Percentiles rank a stretch among this genome's conserved stretches.
Conservation (phyloP, 108 stramenopile genomes). For the Halocafeteria seosinensis region DNA sequence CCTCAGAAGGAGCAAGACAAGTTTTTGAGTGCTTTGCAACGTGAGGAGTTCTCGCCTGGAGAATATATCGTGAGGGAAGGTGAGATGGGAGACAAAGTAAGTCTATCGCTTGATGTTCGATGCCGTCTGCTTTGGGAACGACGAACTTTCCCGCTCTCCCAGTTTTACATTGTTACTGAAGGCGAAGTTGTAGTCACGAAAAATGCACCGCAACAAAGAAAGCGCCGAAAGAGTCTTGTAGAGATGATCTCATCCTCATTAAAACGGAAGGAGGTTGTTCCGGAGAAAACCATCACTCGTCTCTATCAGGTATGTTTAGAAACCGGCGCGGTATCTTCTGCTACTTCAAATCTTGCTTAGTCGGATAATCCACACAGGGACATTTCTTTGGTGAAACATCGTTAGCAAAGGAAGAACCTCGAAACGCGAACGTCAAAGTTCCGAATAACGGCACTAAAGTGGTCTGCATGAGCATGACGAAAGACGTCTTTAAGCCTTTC, state of each 20-base stretch:
- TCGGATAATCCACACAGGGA: too few relatives aligned
- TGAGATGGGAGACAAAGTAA: slow-evolving; percentile 13
- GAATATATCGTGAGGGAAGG: slow-evolving; percentile 12
- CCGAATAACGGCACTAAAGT: not conserved
- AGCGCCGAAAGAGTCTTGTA: not conserved
- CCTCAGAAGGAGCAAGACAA: too few relatives aligned
- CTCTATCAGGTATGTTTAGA: too few relatives aligned
- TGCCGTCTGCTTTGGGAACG: too few relatives aligned
- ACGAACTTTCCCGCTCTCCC: too few relatives aligned
- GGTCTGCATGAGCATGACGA: slow-evolving; percentile 11
- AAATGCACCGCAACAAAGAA: not conserved
- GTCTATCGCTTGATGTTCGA: too few relatives aligned
- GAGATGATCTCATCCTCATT: not conserved
- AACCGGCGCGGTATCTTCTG: too few relatives aligned
- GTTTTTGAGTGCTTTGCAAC: too few relatives aligned
- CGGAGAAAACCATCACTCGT: too few relatives aligned
- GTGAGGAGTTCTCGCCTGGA: too few relatives aligned
- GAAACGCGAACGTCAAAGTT: slow-evolving; percentile 23
- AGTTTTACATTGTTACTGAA: slow-evolving; percentile 32
- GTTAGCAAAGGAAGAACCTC: slow-evolving; percentile 26
- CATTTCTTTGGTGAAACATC: slow-evolving; percentile 31
- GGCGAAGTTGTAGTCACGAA: slow-evolving; percentile 18
- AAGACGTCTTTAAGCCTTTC: slow-evolving; percentile 3
- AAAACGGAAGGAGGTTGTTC: not conserved
- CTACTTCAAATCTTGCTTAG: too few relatives aligned